These are phyloP conservation scores for Toxicodendron radicans DNA, from an alignment of 345 rosid genomes.

Conservation along the genomic window DNA sequence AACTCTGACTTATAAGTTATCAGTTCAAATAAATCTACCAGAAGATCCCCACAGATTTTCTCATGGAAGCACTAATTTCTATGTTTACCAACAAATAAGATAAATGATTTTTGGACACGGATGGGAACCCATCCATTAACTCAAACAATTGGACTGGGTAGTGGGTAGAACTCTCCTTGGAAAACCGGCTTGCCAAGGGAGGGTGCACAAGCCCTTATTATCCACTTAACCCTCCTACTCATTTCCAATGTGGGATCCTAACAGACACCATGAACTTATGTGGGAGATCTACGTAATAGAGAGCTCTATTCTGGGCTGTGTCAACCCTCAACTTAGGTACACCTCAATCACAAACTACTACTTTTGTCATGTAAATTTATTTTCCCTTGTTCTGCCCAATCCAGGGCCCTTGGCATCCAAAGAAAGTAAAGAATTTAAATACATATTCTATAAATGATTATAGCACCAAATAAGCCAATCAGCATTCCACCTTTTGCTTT, in stretches of 20 bases:
- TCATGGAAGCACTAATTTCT: not conserved
- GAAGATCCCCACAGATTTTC: not conserved
- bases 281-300: not conserved
- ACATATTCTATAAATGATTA: not conserved
- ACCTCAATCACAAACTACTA: not conserved
- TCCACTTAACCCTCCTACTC: no score
- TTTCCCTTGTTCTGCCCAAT: not conserved
- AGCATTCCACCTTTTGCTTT: not conserved
- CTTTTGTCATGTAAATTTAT: not conserved
- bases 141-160: no score
- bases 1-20: not conserved
- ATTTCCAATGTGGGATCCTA: no score
- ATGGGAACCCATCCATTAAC: no score
- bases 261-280: slow-evolving; percentile 2
- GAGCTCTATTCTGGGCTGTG: not conserved
- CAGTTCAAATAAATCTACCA: slow-evolving; percentile 4
- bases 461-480: not conserved
- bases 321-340: not conserved
- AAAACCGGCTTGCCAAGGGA: no score
- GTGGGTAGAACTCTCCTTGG: no score
- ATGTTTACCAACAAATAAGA: not conserved
- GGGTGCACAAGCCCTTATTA: no score
- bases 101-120: not conserved
- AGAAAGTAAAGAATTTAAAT: not conserved
- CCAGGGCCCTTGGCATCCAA: not conserved